A percentile compares a stretch with the other conserved stretches of the same genome.
Conservation (phyloP, 225 moss, liverwort and hornwort species). For the Marchantia polymorpha region DNA sequence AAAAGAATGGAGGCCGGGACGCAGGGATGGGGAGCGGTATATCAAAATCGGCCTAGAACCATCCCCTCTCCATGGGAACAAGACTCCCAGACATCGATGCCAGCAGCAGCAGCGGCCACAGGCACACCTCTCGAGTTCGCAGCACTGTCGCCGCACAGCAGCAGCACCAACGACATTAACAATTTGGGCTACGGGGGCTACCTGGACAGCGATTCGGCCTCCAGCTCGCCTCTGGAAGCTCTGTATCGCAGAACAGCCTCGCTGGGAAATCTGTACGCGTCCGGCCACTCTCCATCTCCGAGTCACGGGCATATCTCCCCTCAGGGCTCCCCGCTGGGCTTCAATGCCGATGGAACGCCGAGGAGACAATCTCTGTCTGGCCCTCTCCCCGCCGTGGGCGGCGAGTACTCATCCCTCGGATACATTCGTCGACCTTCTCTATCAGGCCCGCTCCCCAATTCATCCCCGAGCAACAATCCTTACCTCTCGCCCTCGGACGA, state of each 20-base stretch:
- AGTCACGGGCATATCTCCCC: constrained; percentile 11
- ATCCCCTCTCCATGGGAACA: constrained; percentile 42
- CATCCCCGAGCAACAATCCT: constrained; percentile 30
- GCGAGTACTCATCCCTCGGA: constrained; percentile 10
- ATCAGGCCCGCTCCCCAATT: constrained; percentile 38
- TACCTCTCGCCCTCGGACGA: constrained; percentile 24
- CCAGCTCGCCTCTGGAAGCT: constrained; percentile 41
- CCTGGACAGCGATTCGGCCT: constrained; percentile 35
- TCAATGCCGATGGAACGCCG: constrained; percentile 13
- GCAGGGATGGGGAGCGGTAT: constrained; percentile 21
- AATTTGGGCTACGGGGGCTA: constrained; percentile 25
- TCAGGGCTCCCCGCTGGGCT: constrained; percentile 1
- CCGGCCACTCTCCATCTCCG: constrained; percentile 4
- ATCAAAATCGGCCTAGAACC: constrained; percentile 26
- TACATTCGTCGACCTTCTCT: constrained; percentile 36
- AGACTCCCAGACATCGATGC: constrained; percentile 6
- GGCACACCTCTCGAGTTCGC: constrained; percentile 12
- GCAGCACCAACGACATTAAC: constrained; percentile 4
- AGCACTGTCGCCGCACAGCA: constrained; percentile 16
- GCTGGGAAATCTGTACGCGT: constrained; percentile 24
- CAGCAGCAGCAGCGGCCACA: not conserved
- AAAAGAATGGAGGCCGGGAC: constrained; percentile 28
- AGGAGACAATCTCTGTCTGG: constrained; percentile 38
- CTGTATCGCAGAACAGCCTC: constrained; percentile 39
- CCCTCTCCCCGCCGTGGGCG: constrained; percentile 33